These are phyloP conservation scores for Cyberlindnera euphorbiiphila DNA, from an alignment of 805 yeast genomes.

Conservation along the genomic window DNA sequence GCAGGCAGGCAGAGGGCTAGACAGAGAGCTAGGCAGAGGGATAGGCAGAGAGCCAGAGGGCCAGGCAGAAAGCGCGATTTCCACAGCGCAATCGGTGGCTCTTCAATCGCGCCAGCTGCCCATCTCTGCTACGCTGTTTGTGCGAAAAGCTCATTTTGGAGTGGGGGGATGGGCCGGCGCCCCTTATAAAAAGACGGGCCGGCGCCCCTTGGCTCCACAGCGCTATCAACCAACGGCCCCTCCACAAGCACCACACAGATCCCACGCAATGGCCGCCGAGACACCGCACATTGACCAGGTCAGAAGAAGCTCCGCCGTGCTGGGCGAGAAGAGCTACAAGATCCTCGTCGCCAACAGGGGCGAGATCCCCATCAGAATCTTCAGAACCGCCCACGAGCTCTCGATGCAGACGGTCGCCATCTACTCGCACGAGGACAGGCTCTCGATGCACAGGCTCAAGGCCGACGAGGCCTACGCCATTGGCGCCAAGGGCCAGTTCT, in stretches of 20 bases:
- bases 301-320: slow-evolving; percentile 38
- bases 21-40: too few species aligned
- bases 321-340: slow-evolving; percentile 43
- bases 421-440: slow-evolving; percentile 92
- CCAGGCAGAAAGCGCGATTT: too few species aligned
- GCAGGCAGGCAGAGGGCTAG: too few species aligned
- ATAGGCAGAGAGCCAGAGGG: background rate
- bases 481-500: slow-evolving; percentile 82
- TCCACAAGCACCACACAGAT: slow-evolving; percentile 2
- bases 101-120: too few species aligned
- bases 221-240: too few species aligned
- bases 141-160: too few species aligned
- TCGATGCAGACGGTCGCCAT: slow-evolving; percentile 97
- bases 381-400: slow-evolving; percentile 95
- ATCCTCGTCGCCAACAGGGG: slow-evolving; percentile 82
- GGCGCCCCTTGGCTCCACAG: too few species aligned
- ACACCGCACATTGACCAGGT: slow-evolving; percentile 29
- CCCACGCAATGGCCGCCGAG: slow-evolving; percentile 17
- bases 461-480: slow-evolving; percentile 93
- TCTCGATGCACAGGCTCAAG: slow-evolving; percentile 91
- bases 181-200: too few species aligned
- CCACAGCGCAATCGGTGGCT: too few species aligned
- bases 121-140: too few species aligned
- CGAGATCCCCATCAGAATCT: slow-evolving; percentile 82
- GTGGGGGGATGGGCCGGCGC: too few species aligned